Evolutionary conservation across 805 yeast genomes (phyloP).

Genomic region (Lipomyces mesembrius): DNA sequence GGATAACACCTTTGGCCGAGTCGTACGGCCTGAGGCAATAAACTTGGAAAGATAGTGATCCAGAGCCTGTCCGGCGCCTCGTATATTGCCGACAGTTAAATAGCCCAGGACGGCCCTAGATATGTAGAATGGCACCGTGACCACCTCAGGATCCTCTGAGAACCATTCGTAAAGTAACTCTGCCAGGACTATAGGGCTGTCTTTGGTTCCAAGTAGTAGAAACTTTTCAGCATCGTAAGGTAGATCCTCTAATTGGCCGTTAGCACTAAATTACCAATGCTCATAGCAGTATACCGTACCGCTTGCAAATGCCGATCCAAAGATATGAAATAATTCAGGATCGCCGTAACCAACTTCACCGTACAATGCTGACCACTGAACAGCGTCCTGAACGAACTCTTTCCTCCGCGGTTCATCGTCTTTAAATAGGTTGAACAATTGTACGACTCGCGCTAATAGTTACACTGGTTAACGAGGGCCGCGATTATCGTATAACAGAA

Average conservation of each 20-base stretch:
- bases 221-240: slow-evolving; percentile 75
- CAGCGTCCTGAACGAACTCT: slow-evolving; percentile 67
- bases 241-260: slow-evolving; percentile 34
- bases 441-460: slow-evolving; percentile 48
- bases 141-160: slow-evolving; percentile 40
- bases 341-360: slow-evolving; percentile 68
- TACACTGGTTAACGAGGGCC: neutral
- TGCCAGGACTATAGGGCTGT: slow-evolving; percentile 51
- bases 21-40: slow-evolving; percentile 34
- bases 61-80: slow-evolving; percentile 57
- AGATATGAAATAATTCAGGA: slow-evolving; percentile 69
- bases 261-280: neutral
- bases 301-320: slow-evolving; percentile 65
- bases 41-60: slow-evolving; percentile 48
- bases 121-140: slow-evolving; percentile 46
- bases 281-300: slow-evolving; percentile 31
- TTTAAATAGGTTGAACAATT: slow-evolving; percentile 51
- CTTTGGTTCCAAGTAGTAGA: slow-evolving; percentile 67
- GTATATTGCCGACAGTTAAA: slow-evolving; percentile 66
- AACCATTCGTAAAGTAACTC: slow-evolving; percentile 59
- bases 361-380: slow-evolving; percentile 62
- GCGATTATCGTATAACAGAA: neutral
- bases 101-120: slow-evolving; percentile 77
- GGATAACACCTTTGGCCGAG: slow-evolving; percentile 14
- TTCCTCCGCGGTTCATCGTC: slow-evolving; percentile 64